Base-by-base conservation (phyloP, 108 stramenopile species). In the Nitzschia sp. region DNA sequence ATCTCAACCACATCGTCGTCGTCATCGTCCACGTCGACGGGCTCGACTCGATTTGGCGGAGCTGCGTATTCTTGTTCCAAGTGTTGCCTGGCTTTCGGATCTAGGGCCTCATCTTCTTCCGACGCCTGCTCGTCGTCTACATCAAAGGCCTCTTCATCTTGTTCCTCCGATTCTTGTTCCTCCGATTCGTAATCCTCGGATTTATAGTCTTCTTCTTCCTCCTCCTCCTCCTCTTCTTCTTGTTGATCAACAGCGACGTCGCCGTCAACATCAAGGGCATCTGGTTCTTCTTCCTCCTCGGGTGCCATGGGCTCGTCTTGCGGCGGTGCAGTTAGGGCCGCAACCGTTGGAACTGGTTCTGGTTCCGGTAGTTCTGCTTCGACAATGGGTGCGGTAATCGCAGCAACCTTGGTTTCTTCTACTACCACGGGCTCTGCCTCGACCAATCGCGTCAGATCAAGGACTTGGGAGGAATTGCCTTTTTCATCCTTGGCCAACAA, bases 141-240 rank as follows among this genome's bases (percentile, higher is more conserved):
- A 25, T 36, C 62, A 27, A n/a, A 27, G 16, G 34, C 32, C 53
- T 41, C 59, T 60, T 52, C 70, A 45, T 36, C 33, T 34, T 35
- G n/a, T 15, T 67, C 66, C 17, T 31, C 28, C 11, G 34, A 58
- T 9, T 61, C 66, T 11, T 75, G 46, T 13, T 50, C 55, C 15
- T 25, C 55, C 3, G 47, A 13, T 44, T 63, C 44, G 30, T 23
- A 26, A 56, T 47, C 52, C 22, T 67, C n/a, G n/a, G n/a, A n/a
- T n/a, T n/a, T 54, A 30, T 26, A 17, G 25, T 41, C 63, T 9
- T 60, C 38, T n/a, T 38, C 36, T 21, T 60, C 48, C 31, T 50
- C 36, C 25, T 41, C 48, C 16, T 58, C 31, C 13, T 58, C 41
- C 38, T 22, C 22, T 47, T 46, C 21, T 22, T 58, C 30, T 6